These are phyloP conservation scores for Asterophora parasitica DNA, from an alignment of 768 basidiomycete species.

Conservation along the genomic window DNA sequence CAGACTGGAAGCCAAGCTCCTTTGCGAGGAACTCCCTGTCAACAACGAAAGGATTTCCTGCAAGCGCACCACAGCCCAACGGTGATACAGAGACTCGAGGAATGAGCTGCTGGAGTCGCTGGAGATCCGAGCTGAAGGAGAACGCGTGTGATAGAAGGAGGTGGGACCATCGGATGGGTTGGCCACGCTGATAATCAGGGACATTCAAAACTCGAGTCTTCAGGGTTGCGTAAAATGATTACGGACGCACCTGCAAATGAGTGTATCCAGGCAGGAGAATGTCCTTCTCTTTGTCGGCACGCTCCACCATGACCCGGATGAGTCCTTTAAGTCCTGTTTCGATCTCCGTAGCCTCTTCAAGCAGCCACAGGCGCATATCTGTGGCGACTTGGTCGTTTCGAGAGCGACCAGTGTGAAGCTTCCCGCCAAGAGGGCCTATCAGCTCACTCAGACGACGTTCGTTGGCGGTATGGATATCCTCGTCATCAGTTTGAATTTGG, in stretches of 20 bases:
- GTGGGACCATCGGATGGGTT: constrained; percentile 99
- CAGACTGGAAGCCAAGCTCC: constrained; percentile 82
- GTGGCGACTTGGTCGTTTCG: constrained; percentile 99
- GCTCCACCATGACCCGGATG: constrained; percentile 83
- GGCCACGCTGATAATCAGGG: constrained; percentile 64
- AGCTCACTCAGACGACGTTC: constrained; percentile 92
- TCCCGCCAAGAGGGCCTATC: constrained; percentile 89
- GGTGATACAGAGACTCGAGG: constrained; percentile 93
- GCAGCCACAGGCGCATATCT: constrained; percentile 95
- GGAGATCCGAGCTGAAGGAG: constrained; percentile 86
- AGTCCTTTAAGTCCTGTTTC: constrained; percentile 69
- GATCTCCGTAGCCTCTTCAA: constrained; percentile 68
- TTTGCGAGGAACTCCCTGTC: constrained; percentile 89
- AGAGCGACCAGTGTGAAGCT: constrained; percentile 94
- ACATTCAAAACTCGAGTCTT: background rate
- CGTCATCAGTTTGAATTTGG: constrained; percentile 75
- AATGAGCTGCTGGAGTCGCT: constrained; percentile 75
- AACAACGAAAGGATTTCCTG: constrained; percentile 93
- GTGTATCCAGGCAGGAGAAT: constrained; percentile 94
- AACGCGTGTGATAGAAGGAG: constrained; percentile 92
- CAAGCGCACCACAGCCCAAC: constrained; percentile 90
- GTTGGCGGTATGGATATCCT: constrained; percentile 99
- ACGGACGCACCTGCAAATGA: constrained; percentile 76
- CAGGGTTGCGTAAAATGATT: background rate
- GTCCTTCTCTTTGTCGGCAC: constrained; percentile 92